These are phyloP conservation scores for Trichophyton rubrum DNA, from an alignment of 2,329 filamentous ascomycete genomes.

Conservation along the genomic window DNA sequence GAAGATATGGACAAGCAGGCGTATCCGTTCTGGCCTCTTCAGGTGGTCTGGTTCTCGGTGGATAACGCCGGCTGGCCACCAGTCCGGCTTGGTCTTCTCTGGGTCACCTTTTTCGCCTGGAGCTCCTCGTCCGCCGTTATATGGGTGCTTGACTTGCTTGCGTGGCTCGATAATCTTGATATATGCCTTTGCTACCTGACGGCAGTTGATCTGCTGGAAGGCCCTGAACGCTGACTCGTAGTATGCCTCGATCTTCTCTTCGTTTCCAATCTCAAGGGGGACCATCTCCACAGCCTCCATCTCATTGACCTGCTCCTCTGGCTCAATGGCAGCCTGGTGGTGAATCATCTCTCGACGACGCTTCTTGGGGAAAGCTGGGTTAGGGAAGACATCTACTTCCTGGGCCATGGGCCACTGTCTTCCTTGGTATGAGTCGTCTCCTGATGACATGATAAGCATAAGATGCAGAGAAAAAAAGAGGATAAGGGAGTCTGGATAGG, in stretches of 20 bases:
- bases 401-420: neutral
- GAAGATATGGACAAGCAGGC: slow-evolving; percentile 30
- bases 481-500: neutral
- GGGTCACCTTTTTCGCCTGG: slow-evolving; percentile 30
- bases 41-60: slow-evolving; percentile 40
- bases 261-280: slow-evolving; percentile 27
- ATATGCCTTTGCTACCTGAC: slow-evolving; percentile 33
- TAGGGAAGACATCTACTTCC: neutral
- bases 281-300: slow-evolving; percentile 7
- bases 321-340: neutral
- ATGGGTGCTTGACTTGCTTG: slow-evolving; percentile 38
- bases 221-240: slow-evolving; percentile 31
- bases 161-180: slow-evolving; percentile 36
- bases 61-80: slow-evolving; percentile 20
- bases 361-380: neutral
- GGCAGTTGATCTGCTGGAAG: slow-evolving; percentile 35
- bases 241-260: slow-evolving; percentile 31
- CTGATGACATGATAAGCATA: neutral
- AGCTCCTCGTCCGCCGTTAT: slow-evolving; percentile 35
- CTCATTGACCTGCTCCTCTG: neutral
- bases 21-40: slow-evolving; percentile 32
- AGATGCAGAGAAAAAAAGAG: neutral
- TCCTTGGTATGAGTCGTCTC: neutral
- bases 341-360: neutral
- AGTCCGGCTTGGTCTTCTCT: slow-evolving; percentile 31